Base-by-base conservation (phyloP, 805 yeast genomes). In the Peterozyma toletana region DNA sequence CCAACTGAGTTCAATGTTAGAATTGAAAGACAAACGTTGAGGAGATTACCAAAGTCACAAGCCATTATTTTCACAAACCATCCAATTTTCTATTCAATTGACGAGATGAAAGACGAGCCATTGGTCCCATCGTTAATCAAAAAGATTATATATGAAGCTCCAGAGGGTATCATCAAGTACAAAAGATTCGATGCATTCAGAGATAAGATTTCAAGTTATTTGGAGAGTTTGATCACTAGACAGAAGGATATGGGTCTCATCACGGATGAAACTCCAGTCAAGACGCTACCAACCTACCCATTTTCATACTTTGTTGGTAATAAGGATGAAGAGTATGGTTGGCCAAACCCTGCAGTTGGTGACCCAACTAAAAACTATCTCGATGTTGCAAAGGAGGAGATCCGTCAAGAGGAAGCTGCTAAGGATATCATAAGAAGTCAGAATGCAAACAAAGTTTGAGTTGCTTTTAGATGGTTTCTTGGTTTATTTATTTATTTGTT, bases 31-130 rank as follows among this genome's bases (percentile, higher is more conserved):
- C 90, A 83, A 58, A 79, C 89, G 1, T 64, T 83, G 45, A 68
- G 88, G 55, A 69, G 83, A 54, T 67, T 83, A 42, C 89, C 90
- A 34, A 78, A 70, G 55, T 62, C 83, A 0, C 53, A 67, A 39
- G 88, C 88, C 2, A 77, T 83, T 47, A 77, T 83, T 40, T 83
- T 83, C 66, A 79, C 88, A 27, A 83, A 83, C 56, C 90, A 83
- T 56, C 90, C 89, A 4, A 69, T 81, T n/a, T 84, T 81, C 56
- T 85, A 85, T 59, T 75, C 84, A 2, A 77, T 85, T 36, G 90
- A 84, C 35, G 91, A 86, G 54, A 78, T 85, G 77, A 83, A 85
- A 48, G 89, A 85, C 54, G 88, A 83, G 55, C 91, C 95, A 3
- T 59, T 81, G 53, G 76, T 85, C 21, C 88, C 89, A 7, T 76